Base-by-base conservation (phyloP, 1,139 yeast genomes). In the Wickerhamiella infanticola region DNA sequence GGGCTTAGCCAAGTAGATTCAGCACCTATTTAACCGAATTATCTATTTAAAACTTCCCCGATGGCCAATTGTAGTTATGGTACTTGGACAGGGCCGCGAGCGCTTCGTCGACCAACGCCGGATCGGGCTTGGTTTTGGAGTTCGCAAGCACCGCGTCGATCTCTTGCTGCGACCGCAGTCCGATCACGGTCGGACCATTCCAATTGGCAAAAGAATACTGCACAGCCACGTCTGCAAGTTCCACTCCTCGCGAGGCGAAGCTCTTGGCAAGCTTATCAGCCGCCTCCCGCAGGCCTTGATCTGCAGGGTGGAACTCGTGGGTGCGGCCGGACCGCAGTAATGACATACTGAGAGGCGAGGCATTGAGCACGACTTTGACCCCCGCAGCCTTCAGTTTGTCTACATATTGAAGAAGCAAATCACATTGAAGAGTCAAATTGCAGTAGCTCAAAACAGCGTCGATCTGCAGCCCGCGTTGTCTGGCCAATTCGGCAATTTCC, bases 341-440 rank as follows among this genome's bases (percentile, higher is more conserved):
- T 2, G 95, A 83, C 97, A 88, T 88, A 49, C 90, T 77, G 51
- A 88, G 68, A 40, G 93, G 86, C 0, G 95, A 82, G 1, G 93
- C 96, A 58, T 83, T 84, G 59, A 80, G 63, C 24, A 88, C 62
- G 50, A 69, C 63, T 50, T 70, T 67, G 25, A 88, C 66, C 1
- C 76, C 74, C 27, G 83, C 75, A 1, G 74, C 75, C 44, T 70
- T 60, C 53, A 85, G 77, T 45, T 64, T 65, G 5, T 70, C 68
- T 50, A 70, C 68, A 53, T 72, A 73, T 0, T 72, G 65, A 36
- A 69, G 66, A 42, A 84, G 65, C 8, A 55, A 61, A n/a, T 75
- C 72, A 62, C 86, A 86, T 60, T 88, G 97, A 41, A 88, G 63
- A 57, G 94, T 84, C 59, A 85, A 78, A 58, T 88, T 79, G 47